A percentile compares a stretch with the other conserved stretches of the same genome.
Evolutionary conservation across 164 flowering plant genomes (phyloP).

Genomic region (Annona cherimola): DNA sequence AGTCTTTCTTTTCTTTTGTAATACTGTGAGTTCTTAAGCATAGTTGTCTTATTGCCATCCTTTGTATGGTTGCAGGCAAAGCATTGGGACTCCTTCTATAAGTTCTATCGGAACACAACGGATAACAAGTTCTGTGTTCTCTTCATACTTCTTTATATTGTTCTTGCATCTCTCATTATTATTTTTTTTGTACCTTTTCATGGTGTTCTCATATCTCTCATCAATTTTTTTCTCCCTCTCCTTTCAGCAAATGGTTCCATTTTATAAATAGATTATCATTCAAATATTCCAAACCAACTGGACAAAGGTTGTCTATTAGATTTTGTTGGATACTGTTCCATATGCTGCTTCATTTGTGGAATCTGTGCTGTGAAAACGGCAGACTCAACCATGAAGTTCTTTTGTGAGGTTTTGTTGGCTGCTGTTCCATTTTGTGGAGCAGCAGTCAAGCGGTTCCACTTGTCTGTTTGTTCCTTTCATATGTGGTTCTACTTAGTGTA

Average conservation of each 20-base stretch:
- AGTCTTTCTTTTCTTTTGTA: background rate
- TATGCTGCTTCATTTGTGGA: no score
- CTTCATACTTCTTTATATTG: conserved; percentile 1
- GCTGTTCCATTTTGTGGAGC: no score
- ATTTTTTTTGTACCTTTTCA: background rate
- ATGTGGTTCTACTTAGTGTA: no score
- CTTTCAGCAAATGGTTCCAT: background rate
- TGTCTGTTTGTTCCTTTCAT: no score
- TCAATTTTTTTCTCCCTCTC: background rate
- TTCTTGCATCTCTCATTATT: background rate
- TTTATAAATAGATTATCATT: no score
- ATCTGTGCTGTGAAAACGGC: no score
- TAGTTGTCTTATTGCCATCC: conserved; percentile 1
- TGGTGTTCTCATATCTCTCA: background rate
- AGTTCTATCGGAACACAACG: conserved; percentile 88
- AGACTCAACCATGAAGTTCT: no score
- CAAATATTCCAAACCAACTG: no score
- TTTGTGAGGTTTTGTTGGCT: no score
- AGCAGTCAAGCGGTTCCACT: no score
- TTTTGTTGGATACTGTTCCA: no score
- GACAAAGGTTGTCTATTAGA: no score
- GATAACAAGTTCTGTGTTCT: conserved; percentile 63
- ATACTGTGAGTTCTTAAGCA: background rate
- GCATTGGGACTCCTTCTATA: conserved; percentile 94
- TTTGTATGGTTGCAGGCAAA: conserved; percentile 49